A percentile compares a stretch with the other conserved stretches of the same genome.
Evolutionary conservation across 2,329 filamentous ascomycete genomes (phyloP).

Genomic region (Sclerotinia spermophila): DNA sequence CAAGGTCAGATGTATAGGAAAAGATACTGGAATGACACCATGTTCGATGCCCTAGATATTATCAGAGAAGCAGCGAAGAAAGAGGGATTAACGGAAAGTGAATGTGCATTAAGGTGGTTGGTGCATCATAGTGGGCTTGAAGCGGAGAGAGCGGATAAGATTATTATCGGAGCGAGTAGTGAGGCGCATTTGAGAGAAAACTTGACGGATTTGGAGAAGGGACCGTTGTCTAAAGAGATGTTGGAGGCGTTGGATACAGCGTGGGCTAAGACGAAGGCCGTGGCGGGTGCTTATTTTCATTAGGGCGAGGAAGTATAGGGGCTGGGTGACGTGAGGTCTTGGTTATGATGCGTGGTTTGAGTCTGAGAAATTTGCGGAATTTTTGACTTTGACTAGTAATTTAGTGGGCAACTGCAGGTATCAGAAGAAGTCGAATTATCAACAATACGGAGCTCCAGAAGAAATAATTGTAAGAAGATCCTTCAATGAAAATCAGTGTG

Average conservation of each 20-base stretch:
- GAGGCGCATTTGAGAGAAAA: constrained; percentile 55
- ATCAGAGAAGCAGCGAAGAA: constrained; percentile 66
- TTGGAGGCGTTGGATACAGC: constrained; percentile 1
- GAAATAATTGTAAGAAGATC: no score
- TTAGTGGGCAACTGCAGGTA: no score
- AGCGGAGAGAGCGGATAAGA: constrained; percentile 51
- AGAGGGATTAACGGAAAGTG: constrained; percentile 64
- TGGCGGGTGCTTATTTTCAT: constrained; percentile 6
- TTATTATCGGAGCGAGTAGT: constrained; percentile 57
- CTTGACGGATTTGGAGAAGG: constrained; percentile 57
- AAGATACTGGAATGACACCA: constrained; percentile 59
- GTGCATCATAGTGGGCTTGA: constrained; percentile 64
- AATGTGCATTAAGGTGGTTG: constrained; percentile 72
- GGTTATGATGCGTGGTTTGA: no score
- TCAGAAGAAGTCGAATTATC: no score
- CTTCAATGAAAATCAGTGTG: no score
- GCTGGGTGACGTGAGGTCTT: accelerated
- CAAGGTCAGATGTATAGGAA: constrained; percentile 49
- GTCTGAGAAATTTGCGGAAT: background rate
- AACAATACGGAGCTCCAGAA: no score
- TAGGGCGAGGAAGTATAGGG: background rate
- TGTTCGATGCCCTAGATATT: constrained; percentile 62
- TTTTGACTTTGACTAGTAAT: no score
- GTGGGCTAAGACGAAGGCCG: constrained; percentile 9
- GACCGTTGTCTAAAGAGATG: constrained; percentile 72